phyloP scores from a whole-genome alignment of 495 filamentous ascomycete species.

The Neurospora discreta region DNA sequence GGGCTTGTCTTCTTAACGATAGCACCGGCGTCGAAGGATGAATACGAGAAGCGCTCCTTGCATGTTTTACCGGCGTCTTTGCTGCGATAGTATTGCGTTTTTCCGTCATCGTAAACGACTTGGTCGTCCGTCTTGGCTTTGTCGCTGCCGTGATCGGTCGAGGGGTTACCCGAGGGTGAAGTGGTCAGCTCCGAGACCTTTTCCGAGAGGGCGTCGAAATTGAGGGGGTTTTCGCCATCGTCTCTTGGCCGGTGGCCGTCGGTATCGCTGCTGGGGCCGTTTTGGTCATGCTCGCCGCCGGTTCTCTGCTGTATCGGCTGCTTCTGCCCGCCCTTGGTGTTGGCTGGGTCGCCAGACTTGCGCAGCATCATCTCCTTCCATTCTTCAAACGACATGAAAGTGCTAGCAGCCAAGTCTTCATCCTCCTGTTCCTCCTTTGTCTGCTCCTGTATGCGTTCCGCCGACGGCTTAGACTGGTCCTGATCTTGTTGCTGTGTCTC shows the following conservation, averaged over 20 bases:
- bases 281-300: conserved; percentile 11
- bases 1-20: conserved; percentile 84
- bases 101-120: conserved; percentile 33
- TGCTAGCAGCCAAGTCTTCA: conserved; percentile 60
- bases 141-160: conserved; percentile 20
- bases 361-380: conserved; percentile 94
- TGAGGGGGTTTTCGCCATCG: conserved; percentile 80
- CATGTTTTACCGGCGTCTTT: conserved; percentile 92
- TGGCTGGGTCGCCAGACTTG: conserved; percentile 68
- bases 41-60: conserved; percentile 87
- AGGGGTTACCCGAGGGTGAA: conserved; percentile 16
- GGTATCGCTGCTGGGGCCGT: conserved; percentile 15
- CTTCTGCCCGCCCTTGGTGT: conserved; percentile 41
- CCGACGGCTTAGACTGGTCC: conserved; percentile 2
- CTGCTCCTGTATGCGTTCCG: not conserved
- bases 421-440: conserved; percentile 11
- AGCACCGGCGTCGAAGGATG: conserved; percentile 92
- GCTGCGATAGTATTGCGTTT: conserved; percentile 48
- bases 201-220: conserved; percentile 57
- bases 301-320: conserved; percentile 19
- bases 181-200: conserved; percentile 29
- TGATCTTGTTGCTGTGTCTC: conserved; percentile 6
- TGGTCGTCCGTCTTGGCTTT: conserved; percentile 33
- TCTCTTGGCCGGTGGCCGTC: conserved; percentile 54
- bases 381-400: conserved; percentile 95